These are phyloP conservation scores for Hymenoscyphus infarciens DNA, from an alignment of 2,329 filamentous ascomycete species.

Conservation along the genomic window DNA sequence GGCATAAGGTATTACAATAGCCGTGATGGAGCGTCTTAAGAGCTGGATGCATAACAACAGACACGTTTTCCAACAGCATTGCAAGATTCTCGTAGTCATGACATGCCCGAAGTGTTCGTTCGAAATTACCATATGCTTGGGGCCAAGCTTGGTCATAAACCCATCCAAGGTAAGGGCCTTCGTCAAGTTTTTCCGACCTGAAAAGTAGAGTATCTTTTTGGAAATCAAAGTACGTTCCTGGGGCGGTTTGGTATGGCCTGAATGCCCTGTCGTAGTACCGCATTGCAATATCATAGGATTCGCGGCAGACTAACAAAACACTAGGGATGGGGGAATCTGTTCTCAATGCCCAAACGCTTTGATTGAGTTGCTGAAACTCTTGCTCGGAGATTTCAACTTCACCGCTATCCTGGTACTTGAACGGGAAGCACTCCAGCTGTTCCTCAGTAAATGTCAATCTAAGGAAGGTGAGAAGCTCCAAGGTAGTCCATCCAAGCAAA, in stretches of 20 bases:
- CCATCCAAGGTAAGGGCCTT: background rate
- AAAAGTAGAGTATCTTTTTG: slow-evolving; percentile 1
- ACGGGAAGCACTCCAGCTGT: background rate
- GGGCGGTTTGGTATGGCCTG: background rate
- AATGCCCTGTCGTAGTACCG: background rate
- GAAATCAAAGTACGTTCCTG: background rate
- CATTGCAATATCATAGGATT: background rate
- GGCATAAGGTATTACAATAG: background rate
- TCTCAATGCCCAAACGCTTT: background rate
- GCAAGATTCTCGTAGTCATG: background rate
- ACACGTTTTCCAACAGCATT: background rate
- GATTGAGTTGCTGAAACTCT: background rate
- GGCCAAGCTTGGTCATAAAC: background rate
- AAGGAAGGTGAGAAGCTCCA: background rate
- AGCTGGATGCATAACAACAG: background rate
- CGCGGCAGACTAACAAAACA: background rate
- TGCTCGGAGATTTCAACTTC: background rate
- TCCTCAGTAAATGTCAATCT: background rate
- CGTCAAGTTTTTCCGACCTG: background rate
- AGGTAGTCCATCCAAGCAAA: background rate
- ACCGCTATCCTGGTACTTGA: background rate
- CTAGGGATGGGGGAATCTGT: background rate
- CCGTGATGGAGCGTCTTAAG: background rate
- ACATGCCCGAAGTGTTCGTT: background rate
- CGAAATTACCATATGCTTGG: background rate